Percentiles rank a stretch among this genome's conserved stretches.
phyloP scores from a whole-genome alignment of 768 basidiomycete species.

The Lyophyllum decastes region DNA sequence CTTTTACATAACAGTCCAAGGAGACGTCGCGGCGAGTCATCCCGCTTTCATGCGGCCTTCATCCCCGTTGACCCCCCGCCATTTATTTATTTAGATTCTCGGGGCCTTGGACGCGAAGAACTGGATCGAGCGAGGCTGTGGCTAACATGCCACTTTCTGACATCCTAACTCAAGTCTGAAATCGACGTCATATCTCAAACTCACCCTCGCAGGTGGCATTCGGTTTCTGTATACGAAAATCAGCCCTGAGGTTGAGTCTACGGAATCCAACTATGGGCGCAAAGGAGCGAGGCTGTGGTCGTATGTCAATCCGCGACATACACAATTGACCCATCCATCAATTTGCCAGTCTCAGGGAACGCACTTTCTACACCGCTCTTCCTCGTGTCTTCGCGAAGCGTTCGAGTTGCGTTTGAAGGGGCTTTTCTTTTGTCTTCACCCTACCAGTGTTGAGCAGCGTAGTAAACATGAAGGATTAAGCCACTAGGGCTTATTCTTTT shows the following conservation, averaged over 20 bases:
- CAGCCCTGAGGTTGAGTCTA: background rate
- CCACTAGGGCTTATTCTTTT: background rate
- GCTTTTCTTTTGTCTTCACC: too few species aligned
- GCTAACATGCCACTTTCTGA: background rate
- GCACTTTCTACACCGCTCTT: background rate
- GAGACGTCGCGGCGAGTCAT: background rate
- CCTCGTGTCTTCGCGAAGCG: background rate
- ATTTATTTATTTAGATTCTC: background rate
- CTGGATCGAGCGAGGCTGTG: background rate
- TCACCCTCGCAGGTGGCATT: background rate
- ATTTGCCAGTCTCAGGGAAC: background rate
- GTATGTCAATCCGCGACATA: background rate
- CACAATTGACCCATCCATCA: background rate
- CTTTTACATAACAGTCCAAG: background rate
- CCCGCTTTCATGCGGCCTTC: background rate
- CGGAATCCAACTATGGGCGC: background rate
- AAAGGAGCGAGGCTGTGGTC: background rate
- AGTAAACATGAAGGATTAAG: background rate
- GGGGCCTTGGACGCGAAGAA: background rate
- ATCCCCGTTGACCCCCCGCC: background rate
- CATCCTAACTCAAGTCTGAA: background rate
- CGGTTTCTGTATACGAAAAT: background rate
- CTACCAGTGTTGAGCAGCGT: too few species aligned
- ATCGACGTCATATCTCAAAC: background rate
- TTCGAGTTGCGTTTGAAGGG: too few species aligned